Evolutionary conservation across 257 asterid species (phyloP).

Genomic region (Nicotiana noctiflora): DNA sequence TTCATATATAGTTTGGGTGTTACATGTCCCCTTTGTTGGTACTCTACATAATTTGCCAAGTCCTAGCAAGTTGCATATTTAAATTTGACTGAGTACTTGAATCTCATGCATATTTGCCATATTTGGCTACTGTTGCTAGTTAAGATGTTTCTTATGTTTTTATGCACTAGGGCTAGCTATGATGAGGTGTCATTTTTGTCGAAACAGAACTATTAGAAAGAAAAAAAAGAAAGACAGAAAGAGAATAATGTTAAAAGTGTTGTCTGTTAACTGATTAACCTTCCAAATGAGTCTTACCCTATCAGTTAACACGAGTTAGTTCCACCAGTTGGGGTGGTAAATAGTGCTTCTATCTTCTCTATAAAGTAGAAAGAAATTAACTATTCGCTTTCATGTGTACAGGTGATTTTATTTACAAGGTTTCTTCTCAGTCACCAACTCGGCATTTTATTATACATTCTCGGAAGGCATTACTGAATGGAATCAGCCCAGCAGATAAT

Average conservation of each 20-base stretch:
- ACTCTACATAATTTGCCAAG: neutral
- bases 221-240: neutral
- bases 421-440: constrained; percentile 85
- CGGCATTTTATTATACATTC: constrained; percentile 92
- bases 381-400: constrained; percentile 24
- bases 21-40: neutral
- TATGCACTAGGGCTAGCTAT: neutral
- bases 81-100: neutral
- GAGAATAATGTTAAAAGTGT: neutral
- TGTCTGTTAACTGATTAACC: neutral
- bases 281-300: neutral
- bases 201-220: neutral
- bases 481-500: constrained; percentile 89
- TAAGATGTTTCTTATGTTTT: neutral
- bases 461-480: constrained; percentile 89
- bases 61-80: neutral
- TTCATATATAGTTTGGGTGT: neutral
- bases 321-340: neutral
- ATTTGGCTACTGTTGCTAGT: neutral
- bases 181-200: neutral
- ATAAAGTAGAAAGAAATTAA: neutral
- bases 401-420: constrained; percentile 93
- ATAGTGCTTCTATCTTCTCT: neutral
- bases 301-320: neutral
- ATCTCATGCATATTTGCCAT: neutral